A percentile compares a stretch with the other conserved stretches of the same genome.
phyloP scores from a whole-genome alignment of 2,329 filamentous ascomycete genomes.

The Fusarium phyllophilum region DNA sequence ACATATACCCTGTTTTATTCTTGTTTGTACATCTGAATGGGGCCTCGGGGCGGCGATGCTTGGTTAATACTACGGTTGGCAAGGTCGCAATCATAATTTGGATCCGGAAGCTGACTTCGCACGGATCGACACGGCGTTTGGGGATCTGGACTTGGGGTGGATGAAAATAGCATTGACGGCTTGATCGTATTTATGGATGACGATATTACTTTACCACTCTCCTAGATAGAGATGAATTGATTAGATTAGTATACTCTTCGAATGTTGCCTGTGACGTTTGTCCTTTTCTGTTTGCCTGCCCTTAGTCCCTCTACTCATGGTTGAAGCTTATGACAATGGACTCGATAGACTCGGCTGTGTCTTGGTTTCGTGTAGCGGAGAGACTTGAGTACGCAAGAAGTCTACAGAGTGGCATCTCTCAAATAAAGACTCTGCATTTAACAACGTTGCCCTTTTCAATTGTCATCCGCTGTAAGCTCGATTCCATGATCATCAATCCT shows the following conservation, averaged over 20 bases:
- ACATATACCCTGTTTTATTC: slow-evolving; percentile 42
- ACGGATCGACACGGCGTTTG: slow-evolving; percentile 37
- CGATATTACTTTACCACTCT: slow-evolving; percentile 40
- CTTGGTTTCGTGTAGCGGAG: background rate
- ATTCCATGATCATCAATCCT: background rate
- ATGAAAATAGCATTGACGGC: slow-evolving; percentile 42
- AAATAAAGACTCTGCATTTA: background rate
- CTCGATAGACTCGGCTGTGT: background rate
- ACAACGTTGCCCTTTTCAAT: background rate
- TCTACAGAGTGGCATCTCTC: background rate
- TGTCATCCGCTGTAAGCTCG: background rate
- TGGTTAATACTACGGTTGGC: slow-evolving; percentile 24
- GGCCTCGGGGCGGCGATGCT: slow-evolving; percentile 34
- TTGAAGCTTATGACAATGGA: background rate
- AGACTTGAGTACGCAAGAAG: background rate
- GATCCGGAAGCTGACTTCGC: slow-evolving; percentile 35
- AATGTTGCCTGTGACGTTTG: background rate
- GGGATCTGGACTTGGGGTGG: slow-evolving; percentile 32
- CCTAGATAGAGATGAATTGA: slow-evolving; percentile 35
- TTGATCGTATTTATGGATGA: slow-evolving; percentile 41
- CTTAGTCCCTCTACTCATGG: background rate
- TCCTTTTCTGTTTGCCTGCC: background rate
- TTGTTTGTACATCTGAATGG: slow-evolving; percentile 42
- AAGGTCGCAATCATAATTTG: slow-evolving; percentile 29
- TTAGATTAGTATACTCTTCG: slow-evolving; percentile 11